Evolutionary conservation across 306 rosid genomes (phyloP), one percentile per base, ranked within the genome.

Genomic region (Herpetospermum pedunculosum): DNA sequence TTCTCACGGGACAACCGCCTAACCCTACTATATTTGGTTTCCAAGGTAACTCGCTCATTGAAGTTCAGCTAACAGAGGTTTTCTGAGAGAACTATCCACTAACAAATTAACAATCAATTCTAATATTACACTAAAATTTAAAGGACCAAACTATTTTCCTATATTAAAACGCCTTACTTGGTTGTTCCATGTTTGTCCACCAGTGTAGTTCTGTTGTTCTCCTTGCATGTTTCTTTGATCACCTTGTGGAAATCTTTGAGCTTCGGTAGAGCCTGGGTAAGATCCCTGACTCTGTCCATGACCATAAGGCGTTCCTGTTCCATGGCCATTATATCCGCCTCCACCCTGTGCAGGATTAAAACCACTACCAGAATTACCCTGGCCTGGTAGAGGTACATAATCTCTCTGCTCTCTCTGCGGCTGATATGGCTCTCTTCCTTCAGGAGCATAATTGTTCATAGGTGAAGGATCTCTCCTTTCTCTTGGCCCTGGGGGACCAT

Each of bases 381-480:
- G 91, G 58, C 83, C 85, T 62, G 87, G 79, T 73, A 85, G 80
- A 78, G 85, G 86, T 7, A 76, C 77, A 64, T 73, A 74, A 43
- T 21, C 76, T 57, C 85, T 79, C 73, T 81, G 88, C 67, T 62
- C 75, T 78, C 83, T 85, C 80, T 79, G 89, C 62, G 87, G 88
- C 54, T 68, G 86, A 64, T 63, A 77, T n/a, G n/a, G n/a, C n/a
- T 74, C 87, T 71, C 73, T 55, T 69, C 89, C 83, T 32, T 83
- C 89, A 8, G 76, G 74, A 57, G 85, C 60, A 73, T 37, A 49
- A 76, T 26, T 47, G 62, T 75, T 69, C 76, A 47, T 70, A 38
- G 85, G 86, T 72, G 73, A 30, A 46, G 77, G 74, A 57, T 77
- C 86, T 75, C 83, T 79, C 75, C 80, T 81, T 81, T 81, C 87